Conservation (phyloP, 768 basidiomycete genomes). For the Leccinum uliginosum region DNA sequence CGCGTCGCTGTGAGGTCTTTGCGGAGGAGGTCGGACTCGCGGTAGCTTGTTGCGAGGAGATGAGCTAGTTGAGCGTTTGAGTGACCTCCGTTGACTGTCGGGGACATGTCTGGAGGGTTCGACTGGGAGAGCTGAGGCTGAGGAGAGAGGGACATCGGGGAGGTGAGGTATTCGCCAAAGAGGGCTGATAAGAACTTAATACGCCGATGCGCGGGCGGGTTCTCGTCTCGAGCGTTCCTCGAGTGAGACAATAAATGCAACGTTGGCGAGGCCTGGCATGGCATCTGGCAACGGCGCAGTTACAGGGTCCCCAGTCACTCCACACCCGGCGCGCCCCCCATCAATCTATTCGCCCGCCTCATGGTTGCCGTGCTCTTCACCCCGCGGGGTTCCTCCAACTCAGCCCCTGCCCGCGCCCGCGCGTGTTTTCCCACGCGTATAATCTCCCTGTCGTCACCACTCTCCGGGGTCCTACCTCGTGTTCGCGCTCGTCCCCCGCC, state of each 20-base stretch:
- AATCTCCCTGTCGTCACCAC: conserved; percentile 9
- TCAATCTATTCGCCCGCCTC: conserved; percentile 16
- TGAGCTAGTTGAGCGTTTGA: conserved; percentile 53
- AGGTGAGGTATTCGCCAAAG: neutral
- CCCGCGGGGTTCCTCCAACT: neutral
- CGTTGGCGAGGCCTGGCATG: conserved; percentile 29
- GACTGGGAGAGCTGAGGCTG: conserved; percentile 2
- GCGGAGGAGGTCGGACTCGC: conserved; percentile 48
- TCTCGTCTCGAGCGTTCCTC: neutral
- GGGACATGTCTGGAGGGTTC: conserved; percentile 8
- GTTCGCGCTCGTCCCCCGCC: conserved; percentile 23
- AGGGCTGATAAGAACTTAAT: neutral
- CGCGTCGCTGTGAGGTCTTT: conserved; percentile 40
- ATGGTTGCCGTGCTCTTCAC: conserved; percentile 12
- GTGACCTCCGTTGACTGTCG: conserved; percentile 18
- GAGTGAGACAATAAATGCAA: conserved; percentile 8
- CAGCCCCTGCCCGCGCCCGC: neutral
- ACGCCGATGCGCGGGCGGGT: neutral
- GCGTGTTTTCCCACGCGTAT: conserved; percentile 17
- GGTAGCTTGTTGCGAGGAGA: conserved; percentile 51
- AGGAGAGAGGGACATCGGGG: conserved; percentile 19
- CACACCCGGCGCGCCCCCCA: neutral
- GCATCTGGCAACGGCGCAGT: conserved; percentile 13
- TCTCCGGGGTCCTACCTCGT: conserved; percentile 27
- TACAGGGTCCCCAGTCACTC: conserved; percentile 19